Percentiles rank a stretch among this genome's conserved stretches.
Evolutionary conservation across 108 stramenopile species (phyloP).

Genomic region (Nitzschia putrida): DNA sequence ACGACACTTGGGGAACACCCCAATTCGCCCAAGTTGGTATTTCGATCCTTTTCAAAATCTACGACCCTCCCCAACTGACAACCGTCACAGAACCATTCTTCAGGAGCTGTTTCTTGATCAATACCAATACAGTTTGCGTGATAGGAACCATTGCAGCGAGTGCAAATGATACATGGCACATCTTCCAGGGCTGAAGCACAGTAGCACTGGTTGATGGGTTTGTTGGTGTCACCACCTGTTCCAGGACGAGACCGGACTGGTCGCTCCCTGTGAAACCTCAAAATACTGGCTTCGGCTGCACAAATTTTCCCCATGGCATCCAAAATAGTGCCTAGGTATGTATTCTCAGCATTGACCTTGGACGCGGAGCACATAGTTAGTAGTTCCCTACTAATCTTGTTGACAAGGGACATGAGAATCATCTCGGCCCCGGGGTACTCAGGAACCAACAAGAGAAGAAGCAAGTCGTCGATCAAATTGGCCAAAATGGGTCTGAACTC

Average conservation of each 20-base stretch:
- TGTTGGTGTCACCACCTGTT: background rate
- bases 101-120: constrained; percentile 60
- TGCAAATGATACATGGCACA: constrained; percentile 84
- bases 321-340: constrained; percentile 80
- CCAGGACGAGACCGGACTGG: constrained; percentile 31
- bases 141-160: constrained; percentile 80
- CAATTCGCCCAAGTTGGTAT: constrained; percentile 37
- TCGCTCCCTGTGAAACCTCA: constrained; percentile 51
- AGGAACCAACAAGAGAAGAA: constrained; percentile 71
- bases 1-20: constrained; percentile 32
- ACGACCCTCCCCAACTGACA: constrained; percentile 67
- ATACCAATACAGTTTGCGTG: constrained; percentile 79
- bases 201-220: constrained; percentile 49
- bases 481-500: constrained; percentile 87
- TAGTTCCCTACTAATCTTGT: constrained; percentile 58
- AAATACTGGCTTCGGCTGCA: constrained; percentile 62
- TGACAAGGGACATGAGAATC: constrained; percentile 68
- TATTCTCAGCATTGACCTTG: constrained; percentile 51
- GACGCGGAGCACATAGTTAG: constrained; percentile 38
- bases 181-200: constrained; percentile 53
- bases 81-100: constrained; percentile 83
- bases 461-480: constrained; percentile 88
- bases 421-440: constrained; percentile 91
- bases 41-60: constrained; percentile 35
- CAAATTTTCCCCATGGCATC: constrained; percentile 86